phyloP scores from a whole-genome alignment of 345 rosid genomes.

The Litchi chinensis region DNA sequence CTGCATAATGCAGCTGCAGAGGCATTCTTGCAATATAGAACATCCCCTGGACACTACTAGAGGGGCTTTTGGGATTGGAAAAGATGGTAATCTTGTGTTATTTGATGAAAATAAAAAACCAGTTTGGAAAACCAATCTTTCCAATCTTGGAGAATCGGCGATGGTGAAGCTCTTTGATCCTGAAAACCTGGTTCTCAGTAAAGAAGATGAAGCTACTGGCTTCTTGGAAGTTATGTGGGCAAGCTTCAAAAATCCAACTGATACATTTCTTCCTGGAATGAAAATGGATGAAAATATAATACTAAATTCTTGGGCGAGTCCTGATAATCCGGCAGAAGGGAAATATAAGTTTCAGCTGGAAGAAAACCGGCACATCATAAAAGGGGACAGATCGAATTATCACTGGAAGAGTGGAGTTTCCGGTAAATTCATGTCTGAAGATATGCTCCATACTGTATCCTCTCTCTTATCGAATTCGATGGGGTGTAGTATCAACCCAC shows the following conservation, averaged over 20 bases:
- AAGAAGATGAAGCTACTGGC: neutral
- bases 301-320: slow-evolving; percentile 38
- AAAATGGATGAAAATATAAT: slow-evolving; percentile 14
- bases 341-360: slow-evolving; percentile 20
- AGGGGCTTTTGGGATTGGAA: neutral
- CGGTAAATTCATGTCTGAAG: neutral
- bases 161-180: slow-evolving; percentile 26
- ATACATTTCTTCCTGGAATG: slow-evolving; percentile 49
- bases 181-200: slow-evolving; percentile 32
- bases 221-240: slow-evolving; percentile 6
- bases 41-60: neutral
- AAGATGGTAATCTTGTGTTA: slow-evolving; percentile 28
- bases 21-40: too few species aligned
- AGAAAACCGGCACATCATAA: neutral
- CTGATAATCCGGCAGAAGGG: slow-evolving; percentile 34
- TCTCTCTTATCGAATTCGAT: neutral
- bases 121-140: neutral
- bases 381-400: neutral
- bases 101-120: too few species aligned
- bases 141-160: neutral
- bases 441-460: slow-evolving; percentile 1
- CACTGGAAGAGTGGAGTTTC: slow-evolving; percentile 26
- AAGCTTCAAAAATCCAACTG: slow-evolving; percentile 38
- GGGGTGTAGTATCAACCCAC: neutral
- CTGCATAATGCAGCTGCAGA: too few species aligned